Conservation (phyloP, 2,329 filamentous ascomycete genomes). For the Cladorrhinum sp. region DNA sequence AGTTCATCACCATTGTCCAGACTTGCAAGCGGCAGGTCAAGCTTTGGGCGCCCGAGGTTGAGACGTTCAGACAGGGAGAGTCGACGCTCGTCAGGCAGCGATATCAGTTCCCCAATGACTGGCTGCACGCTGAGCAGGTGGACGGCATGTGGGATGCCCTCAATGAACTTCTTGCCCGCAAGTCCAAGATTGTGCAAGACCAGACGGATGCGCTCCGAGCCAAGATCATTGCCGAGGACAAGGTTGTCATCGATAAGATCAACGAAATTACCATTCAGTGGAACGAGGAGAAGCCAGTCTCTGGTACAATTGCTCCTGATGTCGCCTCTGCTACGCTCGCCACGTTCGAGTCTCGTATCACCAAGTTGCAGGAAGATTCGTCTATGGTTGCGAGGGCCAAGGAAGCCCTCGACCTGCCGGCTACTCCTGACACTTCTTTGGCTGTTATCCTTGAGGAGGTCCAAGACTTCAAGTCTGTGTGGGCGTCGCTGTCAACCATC, state of each 20-base stretch:
- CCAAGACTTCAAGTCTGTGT: conserved; percentile 97
- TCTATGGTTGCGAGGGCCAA: conserved; percentile 96
- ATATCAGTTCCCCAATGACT: conserved; percentile 90
- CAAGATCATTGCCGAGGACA: conserved; percentile 93
- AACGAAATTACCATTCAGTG: conserved; percentile 79
- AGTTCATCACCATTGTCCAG: conserved; percentile 97
- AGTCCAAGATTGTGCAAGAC: conserved; percentile 92
- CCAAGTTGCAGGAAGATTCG: conserved; percentile 78
- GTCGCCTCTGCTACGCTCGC: conserved; percentile 79
- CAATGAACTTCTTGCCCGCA: conserved; percentile 86
- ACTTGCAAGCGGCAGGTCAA: conserved; percentile 93
- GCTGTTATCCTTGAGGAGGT: conserved; percentile 90
- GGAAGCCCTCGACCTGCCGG: conserved; percentile 87
- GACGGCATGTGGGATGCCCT: conserved; percentile 94
- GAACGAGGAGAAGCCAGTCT: conserved; percentile 96
- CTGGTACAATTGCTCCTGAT: conserved; percentile 86
- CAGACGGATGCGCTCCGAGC: conserved; percentile 92
- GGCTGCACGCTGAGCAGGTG: conserved; percentile 94
- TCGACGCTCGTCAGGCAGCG: conserved; percentile 86
- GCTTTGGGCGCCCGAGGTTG: conserved; percentile 91
- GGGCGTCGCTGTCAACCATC: conserved; percentile 91
- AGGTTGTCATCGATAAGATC: conserved; percentile 85
- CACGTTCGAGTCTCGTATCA: conserved; percentile 81
- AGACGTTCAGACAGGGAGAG: conserved; percentile 92
- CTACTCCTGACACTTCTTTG: conserved; percentile 75